These are phyloP conservation scores for Mycena amicta DNA, from an alignment of 768 basidiomycete species.

Conservation along the genomic window DNA sequence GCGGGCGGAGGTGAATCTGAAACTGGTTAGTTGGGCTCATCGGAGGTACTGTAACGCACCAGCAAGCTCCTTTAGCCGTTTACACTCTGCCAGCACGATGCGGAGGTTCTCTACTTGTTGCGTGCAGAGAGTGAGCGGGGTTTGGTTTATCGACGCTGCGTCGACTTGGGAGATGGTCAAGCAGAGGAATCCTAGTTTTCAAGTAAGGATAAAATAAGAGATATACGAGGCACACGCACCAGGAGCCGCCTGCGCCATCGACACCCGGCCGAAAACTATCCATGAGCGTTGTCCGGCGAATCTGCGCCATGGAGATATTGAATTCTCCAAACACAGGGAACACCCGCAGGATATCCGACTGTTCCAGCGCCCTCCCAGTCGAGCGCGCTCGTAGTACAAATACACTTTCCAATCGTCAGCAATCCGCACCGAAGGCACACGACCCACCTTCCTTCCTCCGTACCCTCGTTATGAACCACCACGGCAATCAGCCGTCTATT, in stretches of 20 bases:
- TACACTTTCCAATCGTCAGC: conserved; percentile 35
- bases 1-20: conserved; percentile 20
- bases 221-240: conserved; percentile 8
- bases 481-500: conserved; percentile 49
- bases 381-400: conserved; percentile 40
- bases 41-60: conserved; percentile 36
- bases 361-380: conserved; percentile 24
- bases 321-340: conserved; percentile 62
- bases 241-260: conserved; percentile 23
- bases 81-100: conserved; percentile 55
- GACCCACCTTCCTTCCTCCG: conserved; percentile 61
- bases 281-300: conserved; percentile 37
- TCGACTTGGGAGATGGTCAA: conserved; percentile 55
- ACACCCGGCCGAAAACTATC: conserved; percentile 32
- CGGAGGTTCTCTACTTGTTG: conserved; percentile 51
- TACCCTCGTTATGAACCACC: conserved; percentile 48
- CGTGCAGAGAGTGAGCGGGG: conserved; percentile 47
- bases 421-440: background rate
- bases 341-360: conserved; percentile 48
- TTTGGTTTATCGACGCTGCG: conserved; percentile 19
- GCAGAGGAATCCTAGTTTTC: conserved; percentile 45
- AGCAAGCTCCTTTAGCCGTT: conserved; percentile 52
- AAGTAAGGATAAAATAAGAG: background rate
- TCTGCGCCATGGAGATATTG: conserved; percentile 59
- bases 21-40: background rate